Conservation (phyloP, 2,329 filamentous ascomycete genomes). For the Harringtonia aguacate region DNA sequence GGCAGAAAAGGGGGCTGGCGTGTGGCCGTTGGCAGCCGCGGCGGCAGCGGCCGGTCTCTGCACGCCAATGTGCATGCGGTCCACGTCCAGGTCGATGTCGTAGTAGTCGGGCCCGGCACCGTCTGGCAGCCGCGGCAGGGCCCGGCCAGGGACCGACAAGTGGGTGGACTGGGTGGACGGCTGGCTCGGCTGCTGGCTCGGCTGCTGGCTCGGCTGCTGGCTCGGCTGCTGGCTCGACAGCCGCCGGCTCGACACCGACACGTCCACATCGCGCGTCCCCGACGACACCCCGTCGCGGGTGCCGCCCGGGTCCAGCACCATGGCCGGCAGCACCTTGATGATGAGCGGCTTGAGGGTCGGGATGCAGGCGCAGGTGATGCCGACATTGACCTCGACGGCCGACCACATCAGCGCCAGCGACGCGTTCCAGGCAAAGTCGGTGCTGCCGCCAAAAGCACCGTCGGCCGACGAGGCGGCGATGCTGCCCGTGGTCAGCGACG, state of each 20-base stretch:
- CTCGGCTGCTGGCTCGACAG: no score
- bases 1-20: no score
- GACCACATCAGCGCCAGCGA: slow-evolving; percentile 90
- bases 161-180: no score
- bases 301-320: slow-evolving; percentile 41
- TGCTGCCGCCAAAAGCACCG: slow-evolving; percentile 38
- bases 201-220: no score
- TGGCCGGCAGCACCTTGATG: slow-evolving; percentile 47
- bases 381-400: slow-evolving; percentile 80
- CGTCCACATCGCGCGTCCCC: slow-evolving; percentile 1
- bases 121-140: no score
- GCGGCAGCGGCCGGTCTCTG: no score
- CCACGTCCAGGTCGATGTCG: no score
- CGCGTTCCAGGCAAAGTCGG: slow-evolving; percentile 60
- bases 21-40: no score
- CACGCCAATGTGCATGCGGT: no score
- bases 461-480: slow-evolving; percentile 21
- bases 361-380: slow-evolving; percentile 85
- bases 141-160: no score
- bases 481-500: slow-evolving; percentile 20
- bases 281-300: slow-evolving; percentile 20
- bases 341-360: slow-evolving; percentile 83
- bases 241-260: slow-evolving; percentile 2
- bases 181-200: no score
- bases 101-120: no score